Evolutionary conservation across 352 stramenopile genomes (phyloP).

Genomic region (Pythium utonaiense): DNA sequence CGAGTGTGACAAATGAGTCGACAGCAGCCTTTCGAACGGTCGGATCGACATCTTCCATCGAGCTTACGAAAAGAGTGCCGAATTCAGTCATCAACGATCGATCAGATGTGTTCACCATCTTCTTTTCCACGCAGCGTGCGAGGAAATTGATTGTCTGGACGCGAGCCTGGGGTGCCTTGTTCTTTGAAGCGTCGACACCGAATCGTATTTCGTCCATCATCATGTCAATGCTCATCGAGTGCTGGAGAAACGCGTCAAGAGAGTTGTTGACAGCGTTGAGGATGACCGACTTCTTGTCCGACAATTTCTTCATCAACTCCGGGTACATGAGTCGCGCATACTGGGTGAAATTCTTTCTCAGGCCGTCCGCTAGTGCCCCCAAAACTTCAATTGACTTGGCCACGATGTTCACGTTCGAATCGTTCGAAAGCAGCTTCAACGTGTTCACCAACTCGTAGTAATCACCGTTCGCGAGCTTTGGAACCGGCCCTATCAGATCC

Average conservation of each 20-base stretch:
- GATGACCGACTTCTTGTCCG: conserved; percentile 85
- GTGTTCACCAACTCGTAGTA: conserved; percentile 86
- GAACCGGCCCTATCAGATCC: conserved; percentile 72
- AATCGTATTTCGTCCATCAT: conserved; percentile 86
- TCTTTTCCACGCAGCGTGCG: conserved; percentile 64
- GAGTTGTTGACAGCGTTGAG: conserved; percentile 81
- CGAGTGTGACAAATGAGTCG: conserved; percentile 54
- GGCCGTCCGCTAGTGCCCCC: conserved; percentile 66
- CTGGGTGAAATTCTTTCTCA: conserved; percentile 79
- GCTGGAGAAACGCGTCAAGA: conserved; percentile 74
- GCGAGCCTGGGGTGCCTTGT: conserved; percentile 75
- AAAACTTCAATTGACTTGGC: conserved; percentile 84
- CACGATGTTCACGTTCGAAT: conserved; percentile 87
- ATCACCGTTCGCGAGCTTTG: conserved; percentile 83
- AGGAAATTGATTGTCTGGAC: conserved; percentile 76
- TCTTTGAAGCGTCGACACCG: conserved; percentile 66
- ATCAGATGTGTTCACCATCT: conserved; percentile 57
- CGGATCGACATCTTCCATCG: conserved; percentile 75
- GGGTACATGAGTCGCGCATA: conserved; percentile 75
- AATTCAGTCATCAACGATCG: conserved; percentile 63
- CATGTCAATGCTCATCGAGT: conserved; percentile 82
- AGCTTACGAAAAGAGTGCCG: conserved; percentile 50
- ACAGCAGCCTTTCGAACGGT: conserved; percentile 76
- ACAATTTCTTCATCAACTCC: conserved; percentile 79
- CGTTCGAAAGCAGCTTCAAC: conserved; percentile 72